Base-by-base conservation (phyloP, 2,329 filamentous ascomycete genomes). In the Thelonectria rubi region DNA sequence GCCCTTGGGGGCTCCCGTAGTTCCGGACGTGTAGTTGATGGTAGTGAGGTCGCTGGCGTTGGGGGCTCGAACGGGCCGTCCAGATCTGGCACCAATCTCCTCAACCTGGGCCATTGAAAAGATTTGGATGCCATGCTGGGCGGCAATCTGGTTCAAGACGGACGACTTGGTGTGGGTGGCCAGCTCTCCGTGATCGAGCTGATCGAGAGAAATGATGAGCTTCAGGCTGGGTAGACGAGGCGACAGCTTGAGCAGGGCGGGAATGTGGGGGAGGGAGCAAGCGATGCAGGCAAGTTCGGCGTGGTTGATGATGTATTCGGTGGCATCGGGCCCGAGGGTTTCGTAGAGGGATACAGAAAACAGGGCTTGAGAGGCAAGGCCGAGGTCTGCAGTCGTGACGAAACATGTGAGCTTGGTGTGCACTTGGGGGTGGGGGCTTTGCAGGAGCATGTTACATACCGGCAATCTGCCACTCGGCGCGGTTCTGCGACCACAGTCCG, bases 281-380 rank as follows among this genome's bases (percentile, higher is more conserved):
- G 91, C 88, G 40, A 98, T 87, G 72, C 89, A 92, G 60, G 84
- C 78, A 58, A 98, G 81, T 64, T 89, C 85, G 56, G 93, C 88
- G 76, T 98, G 94, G 78, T 96, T 96, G 80, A 98, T 91, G 77
- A 99, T 97, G 80, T 92, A 98, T 79, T 98, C 93, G 59, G 92
- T 94, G 2, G 94, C 88, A 68, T 97, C 92, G 12, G 94, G 90
- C 10, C 94, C 94, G 5, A 99, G 86, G 12, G 94, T 97, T 78
- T 98, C 95, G 81, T 99, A 99, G 52, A 99, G 89, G 5, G 94
- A 97, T 57, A 99, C 93, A 20, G 91, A 92, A 79, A 85, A 98
- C 30, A 98, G 86, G 8, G 90, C 87, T 77, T 98, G 95, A 12
- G 93, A 95, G 80, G 92, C 88, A 75, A 91, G 89, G 40, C 88